Conservation (phyloP, 1,284 basidiomycete species). For the Rhodotorula sp. region DNA sequence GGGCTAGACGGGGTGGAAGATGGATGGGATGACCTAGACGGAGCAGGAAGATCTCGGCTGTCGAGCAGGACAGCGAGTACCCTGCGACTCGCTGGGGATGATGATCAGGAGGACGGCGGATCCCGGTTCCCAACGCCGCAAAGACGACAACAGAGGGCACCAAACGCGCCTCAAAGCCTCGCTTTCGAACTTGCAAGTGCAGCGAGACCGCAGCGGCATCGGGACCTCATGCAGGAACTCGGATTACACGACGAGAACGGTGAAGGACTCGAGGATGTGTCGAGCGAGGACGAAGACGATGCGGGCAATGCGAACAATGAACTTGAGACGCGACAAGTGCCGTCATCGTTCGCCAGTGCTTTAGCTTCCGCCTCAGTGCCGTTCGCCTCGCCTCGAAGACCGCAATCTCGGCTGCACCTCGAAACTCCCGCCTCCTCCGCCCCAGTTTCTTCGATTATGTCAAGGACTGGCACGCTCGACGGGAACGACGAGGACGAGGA, state of each 20-base stretch:
- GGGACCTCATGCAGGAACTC: slow-evolving; percentile 27
- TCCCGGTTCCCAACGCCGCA: neutral
- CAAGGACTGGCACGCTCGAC: neutral
- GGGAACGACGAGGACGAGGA: neutral
- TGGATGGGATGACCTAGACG: too few species aligned
- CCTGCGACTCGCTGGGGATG: too few species aligned
- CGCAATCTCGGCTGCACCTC: neutral
- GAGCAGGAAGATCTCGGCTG: neutral
- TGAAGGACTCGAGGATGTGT: neutral
- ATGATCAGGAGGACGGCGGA: neutral
- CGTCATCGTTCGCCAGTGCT: neutral
- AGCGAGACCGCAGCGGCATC: slow-evolving; percentile 2
- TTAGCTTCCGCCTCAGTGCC: neutral
- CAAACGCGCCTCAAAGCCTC: neutral
- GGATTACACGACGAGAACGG: slow-evolving; percentile 17
- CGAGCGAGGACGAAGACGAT: neutral
- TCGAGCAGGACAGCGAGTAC: neutral
- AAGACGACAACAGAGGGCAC: neutral
- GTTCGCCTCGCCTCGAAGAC: neutral
- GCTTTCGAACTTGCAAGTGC: slow-evolving; percentile 33
- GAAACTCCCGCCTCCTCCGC: neutral
- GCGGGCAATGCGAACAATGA: neutral
- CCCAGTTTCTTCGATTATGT: neutral
- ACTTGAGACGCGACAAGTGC: neutral
- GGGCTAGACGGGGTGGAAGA: neutral